Base-by-base conservation (phyloP, 805 yeast species). In the Lipomyces orientalis region DNA sequence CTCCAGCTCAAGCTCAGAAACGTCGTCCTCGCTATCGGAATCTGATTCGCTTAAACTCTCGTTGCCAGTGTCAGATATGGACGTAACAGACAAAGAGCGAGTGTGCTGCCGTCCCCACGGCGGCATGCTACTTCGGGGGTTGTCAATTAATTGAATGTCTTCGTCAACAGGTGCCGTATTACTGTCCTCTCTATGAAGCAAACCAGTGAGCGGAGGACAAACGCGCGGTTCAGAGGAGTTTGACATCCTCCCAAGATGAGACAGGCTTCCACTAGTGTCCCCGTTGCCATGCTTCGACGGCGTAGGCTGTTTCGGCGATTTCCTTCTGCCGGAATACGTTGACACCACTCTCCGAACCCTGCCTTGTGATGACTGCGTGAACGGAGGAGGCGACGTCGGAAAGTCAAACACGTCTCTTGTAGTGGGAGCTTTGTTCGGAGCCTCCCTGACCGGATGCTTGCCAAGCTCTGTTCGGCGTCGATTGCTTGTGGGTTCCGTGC, bases 1-100 rank as follows among this genome's bases (percentile, higher is more conserved):
- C 16, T 71, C 73, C 5, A 73, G 58, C 54, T 72, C 74, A 12
- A 62, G 59, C 12, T 46, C 60, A 8, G 61, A 60, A 10, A 69
- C 62, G 16, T n/a, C 19, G n/a, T 37, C 56, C 10, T 62, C 62
- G 29, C 54, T 55, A 22, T 35, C 62, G 14, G 35, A 51, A 9
- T 52, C 62, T n/a, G 58, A 34, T 16, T 54, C 61, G 54, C 57
- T 25, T 25, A 25, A 4, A 25, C 55, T 55, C 39, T 34, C 34
- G 35, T 31, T 35, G 4, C 25, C 19, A 14, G 29, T 58, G 22
- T 55, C 71, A 4, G 54, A 12, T 29, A 14, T n/a, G 4, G 43
- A 35, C 49, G 49, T 14, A 4, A 43, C 2, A 9, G 49, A 43
- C 16, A 43, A 43, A 43, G 22, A 12, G n/a, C 49, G n/a, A 16